These are phyloP conservation scores for Ambispora gerdemannii DNA, from an alignment of 192 early-diverging fungal species.

Conservation along the genomic window DNA sequence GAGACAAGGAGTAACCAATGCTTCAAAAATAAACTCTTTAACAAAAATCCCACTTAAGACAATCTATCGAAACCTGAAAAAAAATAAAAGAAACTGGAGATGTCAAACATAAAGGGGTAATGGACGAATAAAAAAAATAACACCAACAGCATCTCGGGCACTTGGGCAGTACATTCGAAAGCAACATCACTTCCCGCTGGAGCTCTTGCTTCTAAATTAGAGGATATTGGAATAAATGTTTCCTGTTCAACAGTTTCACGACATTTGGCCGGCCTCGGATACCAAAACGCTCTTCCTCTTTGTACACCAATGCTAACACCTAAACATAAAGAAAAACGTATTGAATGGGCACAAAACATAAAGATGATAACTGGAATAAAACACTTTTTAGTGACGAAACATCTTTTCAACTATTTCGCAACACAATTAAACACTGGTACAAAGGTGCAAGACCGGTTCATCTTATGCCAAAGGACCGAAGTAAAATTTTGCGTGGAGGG, in stretches of 20 bases:
- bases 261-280: not conserved
- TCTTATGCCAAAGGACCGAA: no score
- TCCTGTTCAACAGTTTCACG: not conserved
- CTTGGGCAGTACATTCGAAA: no score
- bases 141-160: no score
- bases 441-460: no score
- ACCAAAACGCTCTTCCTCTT: not conserved
- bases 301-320: not conserved
- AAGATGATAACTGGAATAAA: no score
- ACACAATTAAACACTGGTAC: no score
- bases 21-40: constrained; percentile 19
- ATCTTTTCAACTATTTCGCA: no score
- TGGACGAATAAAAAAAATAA: no score
- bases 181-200: not conserved
- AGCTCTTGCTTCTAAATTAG: not conserved
- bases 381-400: no score
- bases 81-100: not conserved
- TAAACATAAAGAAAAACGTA: not conserved
- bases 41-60: constrained; percentile 16
- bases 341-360: no score
- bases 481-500: no score
- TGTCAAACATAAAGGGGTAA: no score
- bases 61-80: constrained; percentile 14
- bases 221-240: not conserved
- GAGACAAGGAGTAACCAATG: not conserved